Percentiles rank a stretch among this genome's conserved stretches.
Evolutionary conservation across 495 filamentous ascomycete species (phyloP).

Genomic region (Choiromyces venosus): DNA sequence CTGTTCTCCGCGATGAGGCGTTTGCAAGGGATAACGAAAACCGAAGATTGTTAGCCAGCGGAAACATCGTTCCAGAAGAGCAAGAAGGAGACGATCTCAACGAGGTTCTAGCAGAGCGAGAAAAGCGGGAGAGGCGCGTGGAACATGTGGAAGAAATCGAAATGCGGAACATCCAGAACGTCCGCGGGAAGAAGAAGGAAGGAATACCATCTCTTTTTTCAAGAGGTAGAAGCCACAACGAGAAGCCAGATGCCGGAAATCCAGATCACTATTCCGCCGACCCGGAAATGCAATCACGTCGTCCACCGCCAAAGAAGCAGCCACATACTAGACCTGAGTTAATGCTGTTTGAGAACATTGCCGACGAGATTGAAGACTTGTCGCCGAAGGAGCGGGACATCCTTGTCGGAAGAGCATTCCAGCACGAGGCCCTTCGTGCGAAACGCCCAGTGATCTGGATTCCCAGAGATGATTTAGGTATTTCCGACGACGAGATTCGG

Average conservation of each 20-base stretch:
- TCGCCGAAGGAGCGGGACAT: slow-evolving; percentile 84
- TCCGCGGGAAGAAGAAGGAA: slow-evolving; percentile 21
- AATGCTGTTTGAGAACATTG: slow-evolving; percentile 77
- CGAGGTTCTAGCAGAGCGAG: slow-evolving; percentile 45
- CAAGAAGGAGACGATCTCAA: slow-evolving; percentile 49
- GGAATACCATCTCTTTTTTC: slow-evolving; percentile 2
- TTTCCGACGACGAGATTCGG: slow-evolving; percentile 84
- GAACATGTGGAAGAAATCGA: slow-evolving; percentile 56
- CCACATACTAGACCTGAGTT: slow-evolving; percentile 61
- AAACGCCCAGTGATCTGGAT: slow-evolving; percentile 90
- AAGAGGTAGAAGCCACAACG: slow-evolving; percentile 11
- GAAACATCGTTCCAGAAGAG: slow-evolving; percentile 52
- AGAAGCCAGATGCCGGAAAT: slow-evolving; percentile 8
- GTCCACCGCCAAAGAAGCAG: slow-evolving; percentile 46
- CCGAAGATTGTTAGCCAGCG: slow-evolving; percentile 47
- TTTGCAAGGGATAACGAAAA: slow-evolving; percentile 73
- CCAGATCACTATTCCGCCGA: slow-evolving; percentile 20
- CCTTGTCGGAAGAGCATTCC: slow-evolving; percentile 81
- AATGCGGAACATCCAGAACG: slow-evolving; percentile 50
- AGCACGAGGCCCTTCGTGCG: slow-evolving; percentile 80
- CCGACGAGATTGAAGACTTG: slow-evolving; percentile 90
- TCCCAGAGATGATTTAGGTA: slow-evolving; percentile 80
- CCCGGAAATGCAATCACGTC: slow-evolving; percentile 23
- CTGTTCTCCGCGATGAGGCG: slow-evolving; percentile 77
- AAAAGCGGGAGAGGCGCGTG: slow-evolving; percentile 42